phyloP scores from a whole-genome alignment of 169 alveolate species.

The Theileria sp. region DNA sequence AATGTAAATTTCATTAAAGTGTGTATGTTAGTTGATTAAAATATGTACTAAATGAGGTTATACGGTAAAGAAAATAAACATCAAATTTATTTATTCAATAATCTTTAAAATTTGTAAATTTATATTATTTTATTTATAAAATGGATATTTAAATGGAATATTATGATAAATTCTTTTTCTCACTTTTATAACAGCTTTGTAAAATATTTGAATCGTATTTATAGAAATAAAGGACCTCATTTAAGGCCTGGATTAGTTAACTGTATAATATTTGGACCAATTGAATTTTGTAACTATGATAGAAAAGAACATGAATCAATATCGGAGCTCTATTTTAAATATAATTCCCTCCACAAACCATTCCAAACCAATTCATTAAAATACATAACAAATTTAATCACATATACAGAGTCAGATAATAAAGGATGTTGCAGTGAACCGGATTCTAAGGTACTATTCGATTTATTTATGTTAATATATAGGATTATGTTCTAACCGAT shows the following conservation, averaged over 20 bases:
- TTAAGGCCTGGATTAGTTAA: not conserved
- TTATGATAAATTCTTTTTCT: not conserved
- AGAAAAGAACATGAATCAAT: not conserved
- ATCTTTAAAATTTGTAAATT: not conserved
- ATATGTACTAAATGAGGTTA: not conserved
- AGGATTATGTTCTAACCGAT: conserved; percentile 26
- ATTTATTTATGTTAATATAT: not conserved
- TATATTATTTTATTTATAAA: not conserved
- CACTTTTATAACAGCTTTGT: not conserved
- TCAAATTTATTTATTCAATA: not conserved
- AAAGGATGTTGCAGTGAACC: conserved; percentile 3
- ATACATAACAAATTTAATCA: not conserved
- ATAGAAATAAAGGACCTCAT: not conserved
- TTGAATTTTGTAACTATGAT: not conserved
- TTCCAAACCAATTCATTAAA: not conserved
- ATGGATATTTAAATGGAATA: not conserved
- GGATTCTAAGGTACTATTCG: conserved; percentile 24
- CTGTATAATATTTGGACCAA: conserved; percentile 9
- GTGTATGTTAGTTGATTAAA: not conserved
- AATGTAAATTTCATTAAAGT: not conserved
- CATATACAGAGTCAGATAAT: conserved; percentile 13
- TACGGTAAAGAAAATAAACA: not conserved
- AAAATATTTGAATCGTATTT: not conserved
- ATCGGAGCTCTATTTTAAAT: not conserved
- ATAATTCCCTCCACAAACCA: not conserved